phyloP scores from a whole-genome alignment of 225 moss, liverwort and hornwort species.

The Antitrichia curtipendula region DNA sequence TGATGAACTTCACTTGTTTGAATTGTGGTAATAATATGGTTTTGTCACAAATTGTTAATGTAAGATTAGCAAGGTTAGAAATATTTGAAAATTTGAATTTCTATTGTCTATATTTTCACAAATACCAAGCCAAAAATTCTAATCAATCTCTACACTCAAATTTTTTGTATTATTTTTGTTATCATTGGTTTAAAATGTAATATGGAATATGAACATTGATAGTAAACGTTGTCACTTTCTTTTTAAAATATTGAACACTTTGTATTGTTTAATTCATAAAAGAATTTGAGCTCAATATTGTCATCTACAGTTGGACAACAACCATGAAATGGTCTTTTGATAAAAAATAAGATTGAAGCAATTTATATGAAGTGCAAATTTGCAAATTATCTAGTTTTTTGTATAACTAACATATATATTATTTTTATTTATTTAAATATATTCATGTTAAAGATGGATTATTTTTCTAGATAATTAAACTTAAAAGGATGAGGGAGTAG shows the following conservation, averaged over 20 bases:
- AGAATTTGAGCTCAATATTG: not conserved
- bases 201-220: not conserved
- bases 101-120: not conserved
- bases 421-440: not conserved
- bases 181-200: not conserved
- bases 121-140: not conserved
- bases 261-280: not conserved
- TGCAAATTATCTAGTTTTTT: not conserved
- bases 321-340: not conserved
- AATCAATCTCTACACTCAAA: not conserved
- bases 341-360: not conserved
- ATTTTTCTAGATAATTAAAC: fast-evolving
- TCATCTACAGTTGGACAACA: not conserved
- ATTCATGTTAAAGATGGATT: not conserved
- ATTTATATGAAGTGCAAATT: not conserved
- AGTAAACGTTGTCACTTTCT: not conserved
- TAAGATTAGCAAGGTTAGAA: not conserved
- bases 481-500: not conserved
- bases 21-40: not conserved
- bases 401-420: too few relatives aligned
- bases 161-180: not conserved
- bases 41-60: not conserved
- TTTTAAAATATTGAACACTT: not conserved
- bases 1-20: not conserved
- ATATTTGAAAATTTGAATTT: not conserved